phyloP scores from a whole-genome alignment of 2,329 filamentous ascomycete species.

The Fonsecaea pedrosoi region DNA sequence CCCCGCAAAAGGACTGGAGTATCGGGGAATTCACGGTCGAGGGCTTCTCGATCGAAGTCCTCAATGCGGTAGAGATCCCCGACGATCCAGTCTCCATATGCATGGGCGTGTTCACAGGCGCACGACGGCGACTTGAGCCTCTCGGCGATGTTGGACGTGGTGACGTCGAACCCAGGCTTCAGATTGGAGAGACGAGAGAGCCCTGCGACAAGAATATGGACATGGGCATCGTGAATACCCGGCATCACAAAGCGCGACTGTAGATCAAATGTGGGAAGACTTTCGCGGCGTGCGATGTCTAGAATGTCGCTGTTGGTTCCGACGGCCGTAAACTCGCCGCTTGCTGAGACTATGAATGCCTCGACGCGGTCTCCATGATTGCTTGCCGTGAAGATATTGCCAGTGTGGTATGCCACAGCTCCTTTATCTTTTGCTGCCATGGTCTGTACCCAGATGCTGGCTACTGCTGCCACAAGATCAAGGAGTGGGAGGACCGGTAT shows the following conservation, averaged over 20 bases:
- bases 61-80: slow-evolving; percentile 39
- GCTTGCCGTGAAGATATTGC: slow-evolving; percentile 22
- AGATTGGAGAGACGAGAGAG: slow-evolving; percentile 11
- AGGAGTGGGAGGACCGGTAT: not conserved
- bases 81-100: slow-evolving; percentile 40
- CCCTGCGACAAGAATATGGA: slow-evolving; percentile 19
- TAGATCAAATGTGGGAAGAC: slow-evolving; percentile 14
- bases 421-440: not conserved
- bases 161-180: slow-evolving; percentile 15
- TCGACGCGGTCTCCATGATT: slow-evolving; percentile 8
- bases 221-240: slow-evolving; percentile 28
- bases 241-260: slow-evolving; percentile 23
- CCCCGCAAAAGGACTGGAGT: slow-evolving; percentile 44
- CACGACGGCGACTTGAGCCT: slow-evolving; percentile 22
- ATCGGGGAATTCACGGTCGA: slow-evolving; percentile 43
- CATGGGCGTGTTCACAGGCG: slow-evolving; percentile 23
- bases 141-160: slow-evolving; percentile 14
- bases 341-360: slow-evolving; percentile 24
- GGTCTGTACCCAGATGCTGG: not conserved
- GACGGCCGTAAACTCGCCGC: slow-evolving; percentile 17
- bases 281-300: slow-evolving; percentile 16
- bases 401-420: slow-evolving; percentile 17
- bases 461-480: not conserved
- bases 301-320: slow-evolving; percentile 22
- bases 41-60: slow-evolving; percentile 36